Evolutionary conservation across 2,329 filamentous ascomycete genomes (phyloP).

Genomic region (Alternaria hordeiaustralica): DNA sequence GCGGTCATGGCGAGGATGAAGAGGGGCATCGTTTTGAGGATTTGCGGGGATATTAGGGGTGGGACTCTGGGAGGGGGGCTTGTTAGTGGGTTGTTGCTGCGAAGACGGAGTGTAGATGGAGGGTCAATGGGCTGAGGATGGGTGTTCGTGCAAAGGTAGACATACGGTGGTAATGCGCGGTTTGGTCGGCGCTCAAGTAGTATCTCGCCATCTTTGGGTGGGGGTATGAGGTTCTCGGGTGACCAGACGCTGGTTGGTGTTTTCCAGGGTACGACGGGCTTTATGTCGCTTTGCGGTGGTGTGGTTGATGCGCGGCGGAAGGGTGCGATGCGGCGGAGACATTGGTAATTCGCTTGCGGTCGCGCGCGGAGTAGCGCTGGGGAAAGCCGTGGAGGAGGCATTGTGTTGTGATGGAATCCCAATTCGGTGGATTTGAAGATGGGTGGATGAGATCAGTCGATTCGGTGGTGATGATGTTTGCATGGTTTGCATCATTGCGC

Average conservation of each 20-base stretch:
- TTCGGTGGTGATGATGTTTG: slow-evolving; percentile 28
- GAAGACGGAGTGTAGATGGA: background rate
- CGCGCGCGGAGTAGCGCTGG: slow-evolving; percentile 32
- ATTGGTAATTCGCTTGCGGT: slow-evolving; percentile 28
- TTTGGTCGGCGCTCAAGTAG: slow-evolving; percentile 43
- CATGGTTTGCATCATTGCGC: slow-evolving; percentile 23
- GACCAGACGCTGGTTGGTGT: slow-evolving; percentile 49
- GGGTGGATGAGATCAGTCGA: slow-evolving; percentile 26
- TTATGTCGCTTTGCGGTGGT: slow-evolving; percentile 21
- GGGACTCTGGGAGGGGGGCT: slow-evolving; percentile 30
- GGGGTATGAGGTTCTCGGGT: slow-evolving; percentile 45
- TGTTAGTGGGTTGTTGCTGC: background rate
- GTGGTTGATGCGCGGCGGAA: slow-evolving; percentile 30
- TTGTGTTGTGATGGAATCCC: slow-evolving; percentile 19
- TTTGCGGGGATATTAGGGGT: slow-evolving; percentile 41
- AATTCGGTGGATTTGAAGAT: slow-evolving; percentile 9
- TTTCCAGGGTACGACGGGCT: slow-evolving; percentile 46
- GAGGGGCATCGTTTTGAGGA: slow-evolving; percentile 72
- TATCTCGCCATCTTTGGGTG: slow-evolving; percentile 46
- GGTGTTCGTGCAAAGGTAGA: background rate
- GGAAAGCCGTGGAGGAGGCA: slow-evolving; percentile 37
- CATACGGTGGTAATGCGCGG: slow-evolving; percentile 45
- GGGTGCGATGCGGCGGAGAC: slow-evolving; percentile 26
- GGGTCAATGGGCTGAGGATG: background rate
- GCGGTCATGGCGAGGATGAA: slow-evolving; percentile 75